phyloP scores from a whole-genome alignment of 345 rosid genomes.

The Psidium friedrichsthalianum region DNA sequence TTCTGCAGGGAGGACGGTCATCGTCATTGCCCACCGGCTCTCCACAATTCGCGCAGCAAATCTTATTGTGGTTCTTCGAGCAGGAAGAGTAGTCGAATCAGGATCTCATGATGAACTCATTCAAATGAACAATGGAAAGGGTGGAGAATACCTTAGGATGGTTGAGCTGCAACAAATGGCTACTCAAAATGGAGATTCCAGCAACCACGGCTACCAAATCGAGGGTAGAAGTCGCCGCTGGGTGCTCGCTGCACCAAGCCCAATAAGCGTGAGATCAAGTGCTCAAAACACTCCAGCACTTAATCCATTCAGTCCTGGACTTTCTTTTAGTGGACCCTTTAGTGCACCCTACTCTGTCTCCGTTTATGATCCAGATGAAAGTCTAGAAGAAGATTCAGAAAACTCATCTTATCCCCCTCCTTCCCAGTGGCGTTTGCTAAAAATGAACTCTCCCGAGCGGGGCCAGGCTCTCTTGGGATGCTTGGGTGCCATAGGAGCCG shows the following conservation, averaged over 20 bases:
- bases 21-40: slow-evolving; percentile 59
- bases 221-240: slow-evolving; percentile 11
- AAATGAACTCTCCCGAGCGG: slow-evolving; percentile 49
- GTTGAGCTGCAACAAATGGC: slow-evolving; percentile 34
- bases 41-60: slow-evolving; percentile 39
- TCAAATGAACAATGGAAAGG: slow-evolving; percentile 13
- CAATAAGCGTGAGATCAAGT: slow-evolving; percentile 32
- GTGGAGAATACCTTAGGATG: slow-evolving; percentile 43
- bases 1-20: slow-evolving; percentile 45
- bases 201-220: slow-evolving; percentile 1
- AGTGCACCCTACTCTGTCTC: slow-evolving; percentile 49
- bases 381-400: slow-evolving; percentile 9
- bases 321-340: slow-evolving; percentile 43
- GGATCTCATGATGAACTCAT: slow-evolving; percentile 48
- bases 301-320: slow-evolving; percentile 46
- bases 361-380: slow-evolving; percentile 29
- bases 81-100: slow-evolving; percentile 48
- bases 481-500: slow-evolving; percentile 51
- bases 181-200: slow-evolving; percentile 8
- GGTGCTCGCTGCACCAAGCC: slow-evolving; percentile 25
- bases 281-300: slow-evolving; percentile 25
- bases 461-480: slow-evolving; percentile 35
- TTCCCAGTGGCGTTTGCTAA: slow-evolving; percentile 49
- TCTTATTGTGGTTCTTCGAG: slow-evolving; percentile 40
- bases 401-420: slow-evolving; percentile 28